phyloP scores from a whole-genome alignment of 306 rosid species.

The Pyrus bretschneideri region DNA sequence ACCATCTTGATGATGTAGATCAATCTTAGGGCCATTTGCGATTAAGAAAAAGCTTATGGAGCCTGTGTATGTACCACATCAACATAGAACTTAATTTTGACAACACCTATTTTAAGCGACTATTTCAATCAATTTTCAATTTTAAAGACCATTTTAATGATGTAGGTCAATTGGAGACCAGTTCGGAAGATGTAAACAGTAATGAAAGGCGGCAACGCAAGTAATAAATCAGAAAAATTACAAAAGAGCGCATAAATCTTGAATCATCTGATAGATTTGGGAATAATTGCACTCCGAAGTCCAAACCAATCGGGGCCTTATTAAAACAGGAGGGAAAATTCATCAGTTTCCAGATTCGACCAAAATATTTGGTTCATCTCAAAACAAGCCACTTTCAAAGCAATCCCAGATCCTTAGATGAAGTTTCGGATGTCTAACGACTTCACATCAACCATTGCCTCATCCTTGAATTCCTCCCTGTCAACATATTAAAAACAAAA shows the following conservation, averaged over 20 bases:
- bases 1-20: too few species aligned
- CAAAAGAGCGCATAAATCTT: constrained; percentile 15
- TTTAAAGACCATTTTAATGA: fast-evolving
- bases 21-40: too few species aligned
- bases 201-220: not conserved
- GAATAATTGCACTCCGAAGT: constrained; percentile 22
- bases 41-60: too few species aligned
- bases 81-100: too few species aligned
- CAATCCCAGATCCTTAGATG: constrained; percentile 29
- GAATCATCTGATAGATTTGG: constrained; percentile 8
- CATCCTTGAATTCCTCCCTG: constrained; percentile 99
- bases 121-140: too few species aligned
- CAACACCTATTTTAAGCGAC: too few species aligned
- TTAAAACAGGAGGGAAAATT: constrained; percentile 37
- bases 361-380: constrained; percentile 23
- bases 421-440: constrained; percentile 87
- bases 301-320: constrained; percentile 43
- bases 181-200: constrained; percentile 12
- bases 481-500: constrained; percentile 17
- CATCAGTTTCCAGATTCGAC: constrained; percentile 26
- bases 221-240: constrained; percentile 1
- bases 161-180: not conserved
- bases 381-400: constrained; percentile 2
- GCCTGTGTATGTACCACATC: too few species aligned
- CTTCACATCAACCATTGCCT: constrained; percentile 49